Percentiles rank a stretch among this genome's conserved stretches.
These are phyloP conservation scores for Flaveria brownii DNA, from an alignment of 129 eudicot genomes.

Conservation along the genomic window DNA sequence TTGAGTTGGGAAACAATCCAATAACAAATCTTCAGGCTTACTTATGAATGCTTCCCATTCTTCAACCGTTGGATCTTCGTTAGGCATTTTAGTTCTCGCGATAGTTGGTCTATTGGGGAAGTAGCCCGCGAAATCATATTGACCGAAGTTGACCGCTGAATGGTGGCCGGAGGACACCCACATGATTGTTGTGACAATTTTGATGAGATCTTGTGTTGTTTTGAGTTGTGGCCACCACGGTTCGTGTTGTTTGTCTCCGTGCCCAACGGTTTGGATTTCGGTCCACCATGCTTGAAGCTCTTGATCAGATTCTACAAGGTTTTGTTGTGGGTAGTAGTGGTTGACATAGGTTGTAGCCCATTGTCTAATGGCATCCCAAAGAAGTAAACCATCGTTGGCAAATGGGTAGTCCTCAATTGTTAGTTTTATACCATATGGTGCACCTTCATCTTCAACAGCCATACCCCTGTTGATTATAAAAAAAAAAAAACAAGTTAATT, in stretches of 20 bases:
- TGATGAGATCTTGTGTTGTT: slow-evolving; percentile 33
- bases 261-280: slow-evolving; percentile 51
- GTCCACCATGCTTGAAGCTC: slow-evolving; percentile 62
- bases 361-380: slow-evolving; percentile 48
- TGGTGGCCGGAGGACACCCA: slow-evolving; percentile 49
- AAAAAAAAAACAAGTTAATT: too few relatives aligned
- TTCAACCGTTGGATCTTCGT: slow-evolving; percentile 34
- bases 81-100: slow-evolving; percentile 39
- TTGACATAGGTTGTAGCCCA: slow-evolving; percentile 45
- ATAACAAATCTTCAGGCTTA: slow-evolving; percentile 29
- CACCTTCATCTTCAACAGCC: slow-evolving; percentile 47
- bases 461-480: slow-evolving; percentile 46
- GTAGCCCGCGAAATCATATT: slow-evolving; percentile 46
- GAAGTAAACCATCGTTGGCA: slow-evolving; percentile 49
- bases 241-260: slow-evolving; percentile 49
- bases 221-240: slow-evolving; percentile 56
- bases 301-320: slow-evolving; percentile 29
- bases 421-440: slow-evolving; percentile 45
- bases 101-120: slow-evolving; percentile 45
- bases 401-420: slow-evolving; percentile 51
- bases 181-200: slow-evolving; percentile 34
- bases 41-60: slow-evolving; percentile 33
- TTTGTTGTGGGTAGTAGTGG: slow-evolving; percentile 39
- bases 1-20: slow-evolving; percentile 31
- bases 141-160: slow-evolving; percentile 56